Evolutionary conservation across 2,329 filamentous ascomycete species (phyloP).

Genomic region (Aspergillus unguis): DNA sequence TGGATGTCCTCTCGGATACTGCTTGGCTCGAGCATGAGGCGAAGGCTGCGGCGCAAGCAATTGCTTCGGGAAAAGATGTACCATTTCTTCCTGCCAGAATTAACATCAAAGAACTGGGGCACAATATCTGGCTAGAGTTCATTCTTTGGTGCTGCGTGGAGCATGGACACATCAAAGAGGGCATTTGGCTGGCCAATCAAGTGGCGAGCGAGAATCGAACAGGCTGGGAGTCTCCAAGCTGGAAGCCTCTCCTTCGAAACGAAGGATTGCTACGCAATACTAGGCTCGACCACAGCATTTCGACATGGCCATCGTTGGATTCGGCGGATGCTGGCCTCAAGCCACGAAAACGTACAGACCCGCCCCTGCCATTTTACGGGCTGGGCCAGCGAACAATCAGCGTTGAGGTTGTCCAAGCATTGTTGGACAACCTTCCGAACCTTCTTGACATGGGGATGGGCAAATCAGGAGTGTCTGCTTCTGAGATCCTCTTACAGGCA

Average conservation of each 20-base stretch:
- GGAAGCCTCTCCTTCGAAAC: constrained; percentile 31
- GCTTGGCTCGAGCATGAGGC: constrained; percentile 44
- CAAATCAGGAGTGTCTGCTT: constrained; percentile 30
- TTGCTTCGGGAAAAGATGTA: constrained; percentile 35
- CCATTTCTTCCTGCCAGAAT: constrained; percentile 41
- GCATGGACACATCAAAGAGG: constrained; percentile 42
- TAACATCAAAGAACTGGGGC: constrained; percentile 43
- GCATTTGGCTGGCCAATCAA: constrained; percentile 37
- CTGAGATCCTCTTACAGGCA: constrained; percentile 26
- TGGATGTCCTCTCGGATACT: constrained; percentile 47
- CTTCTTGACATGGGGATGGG: constrained; percentile 41
- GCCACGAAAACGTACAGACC: constrained; percentile 16
- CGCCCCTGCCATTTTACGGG: constrained; percentile 35
- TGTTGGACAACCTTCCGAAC: constrained; percentile 53
- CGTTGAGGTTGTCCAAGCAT: constrained; percentile 55
- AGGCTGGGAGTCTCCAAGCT: constrained; percentile 44
- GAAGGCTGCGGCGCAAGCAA: constrained; percentile 35
- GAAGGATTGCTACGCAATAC: constrained; percentile 30
- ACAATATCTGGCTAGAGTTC: constrained; percentile 50
- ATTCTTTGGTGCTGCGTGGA: constrained; percentile 52
- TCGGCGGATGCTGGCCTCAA: constrained; percentile 11
- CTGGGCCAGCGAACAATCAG: constrained; percentile 52
- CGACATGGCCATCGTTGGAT: constrained; percentile 33
- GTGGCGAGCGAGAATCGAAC: constrained; percentile 28
- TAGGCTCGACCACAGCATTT: constrained; percentile 34